A percentile compares a stretch with the other conserved stretches of the same genome.
phyloP scores from a whole-genome alignment of 2,329 filamentous ascomycete species.

The Bipolaris cookei region DNA sequence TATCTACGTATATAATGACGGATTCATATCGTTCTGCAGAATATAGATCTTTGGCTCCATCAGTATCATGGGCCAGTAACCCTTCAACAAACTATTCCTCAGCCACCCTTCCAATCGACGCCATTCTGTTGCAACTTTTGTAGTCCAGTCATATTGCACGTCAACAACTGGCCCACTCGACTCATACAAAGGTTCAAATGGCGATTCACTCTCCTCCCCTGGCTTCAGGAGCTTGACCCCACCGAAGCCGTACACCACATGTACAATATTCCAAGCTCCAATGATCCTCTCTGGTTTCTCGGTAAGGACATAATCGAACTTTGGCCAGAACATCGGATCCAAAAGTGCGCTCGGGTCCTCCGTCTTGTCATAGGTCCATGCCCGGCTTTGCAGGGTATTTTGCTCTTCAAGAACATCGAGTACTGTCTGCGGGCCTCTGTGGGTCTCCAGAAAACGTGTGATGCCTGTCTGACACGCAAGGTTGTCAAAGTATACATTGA shows the following conservation, averaged over 20 bases:
- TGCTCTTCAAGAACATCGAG: slow-evolving; percentile 35
- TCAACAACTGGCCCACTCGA: slow-evolving; percentile 19
- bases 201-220: slow-evolving; percentile 38
- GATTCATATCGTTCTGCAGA: slow-evolving; percentile 47
- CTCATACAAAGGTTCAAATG: slow-evolving; percentile 22
- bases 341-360: slow-evolving; percentile 58
- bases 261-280: slow-evolving; percentile 60
- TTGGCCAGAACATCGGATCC: slow-evolving; percentile 61
- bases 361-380: slow-evolving; percentile 67
- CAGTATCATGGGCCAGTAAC: slow-evolving; percentile 62
- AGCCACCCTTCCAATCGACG: slow-evolving; percentile 38
- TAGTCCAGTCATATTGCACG: slow-evolving; percentile 22
- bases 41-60: slow-evolving; percentile 63
- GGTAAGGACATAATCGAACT: slow-evolving; percentile 64
- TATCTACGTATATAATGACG: not conserved
- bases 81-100: slow-evolving; percentile 48
- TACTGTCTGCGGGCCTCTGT: slow-evolving; percentile 38
- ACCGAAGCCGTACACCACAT: slow-evolving; percentile 59
- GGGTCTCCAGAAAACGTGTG: slow-evolving; percentile 61
- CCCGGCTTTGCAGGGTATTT: slow-evolving; percentile 23
- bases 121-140: not conserved
- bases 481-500: slow-evolving; percentile 63
- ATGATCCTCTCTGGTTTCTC: slow-evolving; percentile 59
- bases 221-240: slow-evolving; percentile 58
- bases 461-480: slow-evolving; percentile 69